Base-by-base conservation (phyloP, 1,284 basidiomycete species). In the Rugosomyces carneus region DNA sequence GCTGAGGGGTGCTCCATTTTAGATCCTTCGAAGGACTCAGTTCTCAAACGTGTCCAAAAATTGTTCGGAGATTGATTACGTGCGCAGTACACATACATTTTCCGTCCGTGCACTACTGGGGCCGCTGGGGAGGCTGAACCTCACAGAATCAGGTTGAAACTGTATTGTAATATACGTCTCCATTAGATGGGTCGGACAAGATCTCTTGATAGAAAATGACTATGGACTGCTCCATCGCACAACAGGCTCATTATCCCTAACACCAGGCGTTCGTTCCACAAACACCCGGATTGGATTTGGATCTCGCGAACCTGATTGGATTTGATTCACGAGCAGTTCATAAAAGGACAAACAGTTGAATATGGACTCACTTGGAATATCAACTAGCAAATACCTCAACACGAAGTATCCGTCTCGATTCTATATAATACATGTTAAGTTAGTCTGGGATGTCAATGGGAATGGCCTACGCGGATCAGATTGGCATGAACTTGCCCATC, bases 11-110 rank as follows among this genome's bases (percentile, higher is more conserved):
- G n/a, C n/a, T n/a, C 23, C 27, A 9, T 46, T 42, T 43, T 62
- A 97, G 94, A 99, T 68, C 96, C 96, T 5, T 81, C 86, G 8
- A 99, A 98, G 68, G 96, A 99, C 65, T 96, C 92, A 1, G 82
- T 99, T 27, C 74, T 99, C 58, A 99, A 97, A 67, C 84, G 96
- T 39, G 96, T 99, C 6, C 93, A 97, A 76, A 99, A 92, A 68
- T 76, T 97, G 24, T 89, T 93, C 60, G 94, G 93, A 59, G 93
- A 96, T 69, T 84, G 31, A 72, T 57, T 29, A 11, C 11, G 23
- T 11, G 9, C 13, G 9, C 5, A 5, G 27, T 29, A 29, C 27
- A 13, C 3, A 29, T 26, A 26, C 24, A n/a, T n/a, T n/a, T n/a
- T n/a, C n/a, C n/a, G n/a, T n/a, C n/a, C 24, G 7, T 40, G 15